These are phyloP conservation scores for Penicillium mononematosum DNA, from an alignment of 495 filamentous ascomycete species.

Conservation along the genomic window DNA sequence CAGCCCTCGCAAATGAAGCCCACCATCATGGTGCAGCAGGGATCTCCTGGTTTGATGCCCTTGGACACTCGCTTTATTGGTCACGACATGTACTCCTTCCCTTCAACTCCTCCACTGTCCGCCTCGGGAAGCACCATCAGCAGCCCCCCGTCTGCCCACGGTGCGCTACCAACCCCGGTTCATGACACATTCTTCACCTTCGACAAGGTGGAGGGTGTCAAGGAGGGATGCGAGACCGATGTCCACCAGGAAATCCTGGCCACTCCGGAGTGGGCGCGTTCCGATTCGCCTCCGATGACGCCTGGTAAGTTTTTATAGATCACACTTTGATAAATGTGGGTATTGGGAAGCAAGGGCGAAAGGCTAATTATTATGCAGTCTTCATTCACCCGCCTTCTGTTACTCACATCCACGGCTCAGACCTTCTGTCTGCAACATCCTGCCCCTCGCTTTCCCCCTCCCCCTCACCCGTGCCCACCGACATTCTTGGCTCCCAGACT, in stretches of 20 bases:
- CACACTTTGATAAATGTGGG: slow-evolving; percentile 13
- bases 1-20: slow-evolving; percentile 74
- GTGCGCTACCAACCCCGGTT: slow-evolving; percentile 76
- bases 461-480: slow-evolving; percentile 66
- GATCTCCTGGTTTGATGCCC: slow-evolving; percentile 68
- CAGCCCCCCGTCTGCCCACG: slow-evolving; percentile 78
- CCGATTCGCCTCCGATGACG: slow-evolving; percentile 81
- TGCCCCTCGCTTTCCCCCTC: slow-evolving; percentile 84
- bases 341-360: slow-evolving; percentile 25
- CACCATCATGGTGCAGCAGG: slow-evolving; percentile 66
- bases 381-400: slow-evolving; percentile 76
- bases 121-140: slow-evolving; percentile 78
- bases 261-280: slow-evolving; percentile 71
- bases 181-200: slow-evolving; percentile 74
- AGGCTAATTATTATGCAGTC: slow-evolving; percentile 51
- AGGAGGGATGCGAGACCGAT: slow-evolving; percentile 76
- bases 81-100: slow-evolving; percentile 70
- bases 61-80: slow-evolving; percentile 75
- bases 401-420: slow-evolving; percentile 61
- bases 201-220: slow-evolving; percentile 74
- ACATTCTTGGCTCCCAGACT: slow-evolving; percentile 61
- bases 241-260: slow-evolving; percentile 74
- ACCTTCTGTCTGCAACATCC: slow-evolving; percentile 67
- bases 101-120: slow-evolving; percentile 86
- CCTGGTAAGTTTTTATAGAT: slow-evolving; percentile 70